A percentile compares a stretch with the other conserved stretches of the same genome.
Conservation (phyloP, 2,329 filamentous ascomycete genomes). For the Stagonosporopsis rhizophila region DNA sequence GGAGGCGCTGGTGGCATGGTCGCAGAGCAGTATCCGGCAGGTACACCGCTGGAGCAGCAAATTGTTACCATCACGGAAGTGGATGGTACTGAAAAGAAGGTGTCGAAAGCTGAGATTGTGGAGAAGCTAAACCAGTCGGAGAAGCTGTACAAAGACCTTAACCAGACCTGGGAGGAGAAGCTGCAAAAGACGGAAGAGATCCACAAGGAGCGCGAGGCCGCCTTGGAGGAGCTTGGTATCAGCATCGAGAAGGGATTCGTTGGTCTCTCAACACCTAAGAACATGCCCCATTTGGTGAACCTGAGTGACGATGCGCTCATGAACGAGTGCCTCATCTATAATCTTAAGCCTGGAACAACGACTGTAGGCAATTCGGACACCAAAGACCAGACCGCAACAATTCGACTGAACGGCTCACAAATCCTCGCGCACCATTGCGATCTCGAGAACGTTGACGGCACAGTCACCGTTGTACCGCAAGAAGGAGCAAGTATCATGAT, state of each 20-base stretch:
- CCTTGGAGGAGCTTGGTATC: slow-evolving; percentile 94
- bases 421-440: slow-evolving; percentile 92
- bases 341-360: slow-evolving; percentile 92
- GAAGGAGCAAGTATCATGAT: slow-evolving; percentile 98
- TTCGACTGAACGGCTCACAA: slow-evolving; percentile 90
- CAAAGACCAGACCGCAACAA: slow-evolving; percentile 77
- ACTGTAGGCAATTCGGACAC: slow-evolving; percentile 94
- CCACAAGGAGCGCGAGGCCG: slow-evolving; percentile 94
- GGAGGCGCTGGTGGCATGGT: slow-evolving; percentile 54
- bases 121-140: slow-evolving; percentile 96
- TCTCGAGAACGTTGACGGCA: slow-evolving; percentile 91
- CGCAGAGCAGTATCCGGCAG: slow-evolving; percentile 84
- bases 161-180: slow-evolving; percentile 99
- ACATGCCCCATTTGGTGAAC: slow-evolving; percentile 99
- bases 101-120: slow-evolving; percentile 97
- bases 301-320: slow-evolving; percentile 81
- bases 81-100: slow-evolving; percentile 89
- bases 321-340: slow-evolving; percentile 96
- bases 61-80: slow-evolving; percentile 91
- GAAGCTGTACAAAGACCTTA: slow-evolving; percentile 93
- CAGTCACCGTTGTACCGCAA: slow-evolving; percentile 87
- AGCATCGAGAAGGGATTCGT: slow-evolving; percentile 99
- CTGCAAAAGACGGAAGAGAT: slow-evolving; percentile 93
- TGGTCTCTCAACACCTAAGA: slow-evolving; percentile 93
- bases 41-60: slow-evolving; percentile 91